Base-by-base conservation (phyloP, 257 asterid species). In the Handroanthus guayacan region DNA sequence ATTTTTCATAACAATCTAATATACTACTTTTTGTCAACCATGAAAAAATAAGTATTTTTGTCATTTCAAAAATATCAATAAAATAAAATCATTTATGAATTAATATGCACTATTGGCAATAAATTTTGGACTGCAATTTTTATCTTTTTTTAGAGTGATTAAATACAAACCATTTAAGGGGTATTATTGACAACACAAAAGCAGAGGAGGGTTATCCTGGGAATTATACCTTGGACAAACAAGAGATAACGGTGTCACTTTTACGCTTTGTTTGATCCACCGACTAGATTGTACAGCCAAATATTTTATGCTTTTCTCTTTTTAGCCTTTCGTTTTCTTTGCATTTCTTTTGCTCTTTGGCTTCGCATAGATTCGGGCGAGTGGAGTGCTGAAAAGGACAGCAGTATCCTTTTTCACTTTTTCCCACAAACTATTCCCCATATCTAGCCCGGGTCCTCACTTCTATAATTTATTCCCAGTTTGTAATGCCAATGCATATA, bases 361-460 rank as follows among this genome's bases (percentile, higher is more conserved):
- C 58, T 18, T 67, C 60, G 17, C 64, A 72, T 39, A 62, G 55
- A 65, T 69, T 69, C 67, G 25, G 71, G 72, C 79, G 20, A 78
- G 79, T 82, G 86, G 81, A 57, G 13, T 66, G 80, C 72, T 73
- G 77, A 74, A 68, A 74, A 69, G 75, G 81, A 80, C 83, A 17
- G 5, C 63, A 18, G 68, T 60, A 9, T 71, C 65, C 77, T 76
- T 79, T 79, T 64, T 72, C 45, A 1, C 54, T 55, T 18, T 64
- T 68, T 34, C 44, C 77, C 44, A 38, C 3, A 61, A 48, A 58
- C 60, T 16, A 25, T 66, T 74, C 76, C 63, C 52, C 67, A 69
- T 16, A 62, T 38, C 64, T 38, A 47, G 61, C 47, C 57, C 5
- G 5, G 73, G 3, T 12, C 41, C 44, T 7, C 54, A 16, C 47